Percentiles rank a stretch among this genome's conserved stretches.
Conservation (phyloP, 169 alveolate genomes). For the Neospora caninum region DNA sequence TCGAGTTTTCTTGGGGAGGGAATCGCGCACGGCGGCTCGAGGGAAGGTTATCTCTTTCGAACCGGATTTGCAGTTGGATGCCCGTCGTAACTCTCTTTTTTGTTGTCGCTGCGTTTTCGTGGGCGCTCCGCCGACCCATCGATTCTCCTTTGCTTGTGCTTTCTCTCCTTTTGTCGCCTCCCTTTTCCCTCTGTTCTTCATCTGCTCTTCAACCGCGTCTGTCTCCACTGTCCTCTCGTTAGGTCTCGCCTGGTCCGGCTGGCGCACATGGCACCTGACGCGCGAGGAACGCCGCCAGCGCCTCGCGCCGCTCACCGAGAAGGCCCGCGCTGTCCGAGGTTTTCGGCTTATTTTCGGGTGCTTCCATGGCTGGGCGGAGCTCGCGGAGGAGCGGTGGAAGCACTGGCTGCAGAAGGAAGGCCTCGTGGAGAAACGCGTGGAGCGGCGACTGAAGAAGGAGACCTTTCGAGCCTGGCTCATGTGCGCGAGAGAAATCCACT, state of each 20-base stretch:
- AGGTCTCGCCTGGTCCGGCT: conserved; percentile 31
- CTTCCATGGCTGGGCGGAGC: not conserved
- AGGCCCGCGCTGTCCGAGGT: not conserved
- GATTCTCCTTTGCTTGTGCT: not conserved
- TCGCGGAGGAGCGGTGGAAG: not conserved
- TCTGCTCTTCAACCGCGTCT: too few species aligned
- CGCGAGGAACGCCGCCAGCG: conserved; percentile 2
- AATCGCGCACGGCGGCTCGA: too few species aligned
- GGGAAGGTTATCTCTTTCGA: too few species aligned
- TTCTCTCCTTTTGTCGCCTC: not conserved
- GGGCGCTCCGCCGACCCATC: too few species aligned
- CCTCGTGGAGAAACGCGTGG: not conserved
- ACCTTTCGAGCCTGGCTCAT: not conserved
- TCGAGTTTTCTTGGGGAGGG: too few species aligned
- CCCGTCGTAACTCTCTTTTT: too few species aligned
- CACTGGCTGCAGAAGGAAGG: not conserved
- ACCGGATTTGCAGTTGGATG: too few species aligned
- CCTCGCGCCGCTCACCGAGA: not conserved
- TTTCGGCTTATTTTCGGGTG: not conserved
- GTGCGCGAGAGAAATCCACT: not conserved
- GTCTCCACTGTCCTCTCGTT: too few species aligned
- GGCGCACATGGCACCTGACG: conserved; percentile 37
- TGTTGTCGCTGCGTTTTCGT: too few species aligned
- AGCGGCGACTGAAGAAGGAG: not conserved
- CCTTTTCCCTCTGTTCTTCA: not conserved